Base-by-base conservation (phyloP, 2,329 filamentous ascomycete genomes). In the Fusarium xyrophilum region DNA sequence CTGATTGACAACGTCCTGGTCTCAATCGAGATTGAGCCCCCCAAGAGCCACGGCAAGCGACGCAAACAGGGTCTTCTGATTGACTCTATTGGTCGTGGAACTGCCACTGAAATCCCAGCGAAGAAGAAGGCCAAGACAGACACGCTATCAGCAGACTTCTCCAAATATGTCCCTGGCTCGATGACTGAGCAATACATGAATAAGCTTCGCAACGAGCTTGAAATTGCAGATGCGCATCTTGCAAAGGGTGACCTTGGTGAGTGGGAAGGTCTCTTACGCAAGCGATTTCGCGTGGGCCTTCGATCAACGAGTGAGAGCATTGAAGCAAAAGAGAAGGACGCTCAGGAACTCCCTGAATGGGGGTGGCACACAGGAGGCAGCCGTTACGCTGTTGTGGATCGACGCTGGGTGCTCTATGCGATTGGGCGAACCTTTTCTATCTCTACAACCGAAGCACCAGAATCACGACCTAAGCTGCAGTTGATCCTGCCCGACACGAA, bases 11-110 rank as follows among this genome's bases (percentile, higher is more conserved):
- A 86, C 43, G 84, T 87, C 44, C 80, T 95, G 33, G 81, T 93
- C 19, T 90, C 88, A 2, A 83, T 93, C 53, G 91, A 93, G 72
- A 80, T 91, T n/a, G 87, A 90, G 73, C 84, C 85, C 4, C 88
- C 87, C 3, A 84, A 84, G 71, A 80, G 79, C 46, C 82, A 85
- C n/a, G 82, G 82, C 61, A 85, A 82, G 66, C 85, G 86, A 77
- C 82, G 85, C 38, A 85, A 85, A 39, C 84, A 87, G 53, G 89
- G 90, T 12, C 81, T 92, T 11, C 80, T 94, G 28, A 90, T 92
- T 35, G 91, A 94, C 74, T 91, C 91, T 0, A 87, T 94, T 56
- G 90, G 91, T 3, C 89, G 89, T 63, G 91, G 90, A 5, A 80
- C 82, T 2, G 77, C 79, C 14, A 72, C 79, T 7, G 80, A 81